Base-by-base conservation (phyloP, 768 basidiomycete genomes). In the Russula vinacea region DNA sequence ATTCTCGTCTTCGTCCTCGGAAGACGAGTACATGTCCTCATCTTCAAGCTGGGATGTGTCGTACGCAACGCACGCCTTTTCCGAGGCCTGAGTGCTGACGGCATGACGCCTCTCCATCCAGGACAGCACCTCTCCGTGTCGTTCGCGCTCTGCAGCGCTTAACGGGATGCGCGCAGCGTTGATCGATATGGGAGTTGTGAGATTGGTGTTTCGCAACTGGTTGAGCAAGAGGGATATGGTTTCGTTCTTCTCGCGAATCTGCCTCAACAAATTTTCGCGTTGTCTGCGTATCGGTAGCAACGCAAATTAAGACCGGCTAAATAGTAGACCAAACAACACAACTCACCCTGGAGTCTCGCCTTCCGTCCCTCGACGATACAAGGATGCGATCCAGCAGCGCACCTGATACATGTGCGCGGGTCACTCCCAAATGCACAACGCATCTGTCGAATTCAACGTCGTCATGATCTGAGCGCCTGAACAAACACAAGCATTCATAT, bases 301-400 rank as follows among this genome's bases (percentile, higher is more conserved):
- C 14, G 8, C 17, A 2, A 16, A 24, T 7, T 64, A 11, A 60
- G n/a, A 29, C 26, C 24, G 53, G 29, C 2, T 10, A 11, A 19
- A 19, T 1, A 14, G 45, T 35, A 8, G 11, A 3, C 13, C 0
- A n/a, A 22, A n/a, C n/a, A n/a, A n/a, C n/a, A n/a, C 3, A 22
- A 67, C 72, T 42, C 52, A 74, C 74, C 74, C 74, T 4, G 74
- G 74, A 5, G 74, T 73, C 58, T 70, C 11, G 74, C 73, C 65
- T 75, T 75, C 19, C 74, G 68, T 1, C 74, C 74, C 42, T 71
- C 71, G 9, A 75, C 73, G 47, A 71, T 53, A 54, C 74, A 75
- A 16, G 71, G 66, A 53, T 73, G 73, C 10, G 69, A 69, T 19
- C 73, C 72, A 5, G 70, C 65, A 16, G 68, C 70, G 19, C 68